phyloP scores from a whole-genome alignment of 306 rosid genomes.

The Acacia confusa region DNA sequence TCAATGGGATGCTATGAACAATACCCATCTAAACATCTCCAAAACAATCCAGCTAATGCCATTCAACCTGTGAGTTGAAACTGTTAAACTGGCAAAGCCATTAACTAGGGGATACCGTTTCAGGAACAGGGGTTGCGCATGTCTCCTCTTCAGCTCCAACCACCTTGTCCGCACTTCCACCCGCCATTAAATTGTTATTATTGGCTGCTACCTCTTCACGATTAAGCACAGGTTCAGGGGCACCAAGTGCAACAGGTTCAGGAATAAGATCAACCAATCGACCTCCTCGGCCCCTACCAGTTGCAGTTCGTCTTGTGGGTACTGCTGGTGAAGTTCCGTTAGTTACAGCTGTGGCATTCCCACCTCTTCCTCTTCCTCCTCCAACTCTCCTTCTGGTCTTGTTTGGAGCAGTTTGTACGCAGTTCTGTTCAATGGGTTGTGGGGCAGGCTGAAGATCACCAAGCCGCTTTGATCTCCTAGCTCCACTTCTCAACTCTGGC shows the following conservation, averaged over 20 bases:
- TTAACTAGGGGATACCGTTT: slow-evolving; percentile 58
- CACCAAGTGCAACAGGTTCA: slow-evolving; percentile 63
- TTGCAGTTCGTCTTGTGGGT: slow-evolving; percentile 80
- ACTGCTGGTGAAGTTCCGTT: slow-evolving; percentile 78
- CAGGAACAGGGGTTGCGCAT: slow-evolving; percentile 78
- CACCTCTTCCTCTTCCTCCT: slow-evolving; percentile 87
- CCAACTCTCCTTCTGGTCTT: slow-evolving; percentile 79
- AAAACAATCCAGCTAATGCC: slow-evolving; percentile 19
- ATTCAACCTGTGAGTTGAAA: slow-evolving; percentile 5
- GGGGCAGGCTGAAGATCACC: slow-evolving; percentile 87
- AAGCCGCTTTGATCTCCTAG: slow-evolving; percentile 91
- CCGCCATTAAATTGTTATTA: slow-evolving; percentile 75
- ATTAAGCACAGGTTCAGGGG: slow-evolving; percentile 59
- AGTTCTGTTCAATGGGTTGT: slow-evolving; percentile 64
- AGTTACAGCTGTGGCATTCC: slow-evolving; percentile 74
- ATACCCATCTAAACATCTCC: slow-evolving; percentile 6
- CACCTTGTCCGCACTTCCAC: slow-evolving; percentile 78
- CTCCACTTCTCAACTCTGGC: slow-evolving; percentile 99
- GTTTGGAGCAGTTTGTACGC: slow-evolving; percentile 63
- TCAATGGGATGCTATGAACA: background rate
- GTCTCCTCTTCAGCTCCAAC: slow-evolving; percentile 78
- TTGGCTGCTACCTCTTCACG: slow-evolving; percentile 63
- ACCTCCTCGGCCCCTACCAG: slow-evolving; percentile 93
- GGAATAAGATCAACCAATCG: slow-evolving; percentile 78
- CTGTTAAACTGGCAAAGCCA: background rate